These are phyloP conservation scores for Aristolochia californica DNA, from an alignment of 164 flowering plant genomes.

Conservation along the genomic window DNA sequence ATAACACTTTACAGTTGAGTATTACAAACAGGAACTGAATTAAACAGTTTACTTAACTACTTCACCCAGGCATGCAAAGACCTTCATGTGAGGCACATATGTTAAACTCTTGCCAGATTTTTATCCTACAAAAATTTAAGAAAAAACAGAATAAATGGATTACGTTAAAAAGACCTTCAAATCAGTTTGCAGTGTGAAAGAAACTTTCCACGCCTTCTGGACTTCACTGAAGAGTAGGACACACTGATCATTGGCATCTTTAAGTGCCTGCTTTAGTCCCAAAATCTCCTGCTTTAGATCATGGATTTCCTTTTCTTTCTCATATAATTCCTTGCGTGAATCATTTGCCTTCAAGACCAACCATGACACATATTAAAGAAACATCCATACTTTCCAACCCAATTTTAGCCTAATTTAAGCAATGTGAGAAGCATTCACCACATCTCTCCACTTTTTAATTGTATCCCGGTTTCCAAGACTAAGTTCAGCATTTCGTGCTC, in stretches of 20 bases:
- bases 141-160: background rate
- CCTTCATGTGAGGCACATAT: no score
- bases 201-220: slow-evolving; percentile 96
- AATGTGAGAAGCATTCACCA: slow-evolving; percentile 40
- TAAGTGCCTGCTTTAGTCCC: slow-evolving; percentile 55
- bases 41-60: no score
- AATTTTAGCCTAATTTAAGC: background rate
- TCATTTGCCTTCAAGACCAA: slow-evolving; percentile 73
- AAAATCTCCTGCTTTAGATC: slow-evolving; percentile 67
- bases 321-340: slow-evolving; percentile 71
- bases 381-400: background rate
- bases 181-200: slow-evolving; percentile 75
- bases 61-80: no score
- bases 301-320: slow-evolving; percentile 69
- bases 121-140: background rate
- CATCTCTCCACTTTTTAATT: slow-evolving; percentile 90
- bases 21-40: no score
- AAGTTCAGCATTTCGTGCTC: slow-evolving; percentile 75
- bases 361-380: background rate
- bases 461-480: slow-evolving; percentile 97
- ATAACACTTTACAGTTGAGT: no score
- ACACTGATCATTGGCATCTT: slow-evolving; percentile 88
- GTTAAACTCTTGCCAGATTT: no score
- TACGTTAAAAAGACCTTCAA: slow-evolving; percentile 49
- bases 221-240: slow-evolving; percentile 81